Evolutionary conservation across 108 stramenopile genomes (phyloP).

Genomic region (Skeletonema grethae): DNA sequence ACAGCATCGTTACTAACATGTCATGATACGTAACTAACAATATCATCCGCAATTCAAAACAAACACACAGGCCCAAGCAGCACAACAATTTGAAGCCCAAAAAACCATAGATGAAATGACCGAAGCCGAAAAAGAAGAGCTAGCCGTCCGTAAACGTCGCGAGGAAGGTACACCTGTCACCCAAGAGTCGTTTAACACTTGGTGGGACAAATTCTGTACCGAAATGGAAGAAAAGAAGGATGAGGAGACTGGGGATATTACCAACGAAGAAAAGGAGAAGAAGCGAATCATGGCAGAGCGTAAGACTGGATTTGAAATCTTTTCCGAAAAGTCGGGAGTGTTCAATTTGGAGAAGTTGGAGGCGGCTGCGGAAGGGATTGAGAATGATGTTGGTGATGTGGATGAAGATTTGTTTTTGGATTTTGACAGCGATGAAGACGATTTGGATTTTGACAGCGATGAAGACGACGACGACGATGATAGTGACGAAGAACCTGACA

Average conservation of each 20-base stretch:
- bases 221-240: constrained; percentile 65
- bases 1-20: neutral
- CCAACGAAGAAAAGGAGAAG: constrained; percentile 30
- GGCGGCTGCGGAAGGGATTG: constrained; percentile 75
- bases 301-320: constrained; percentile 75
- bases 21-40: neutral
- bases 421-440: constrained; percentile 86
- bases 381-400: constrained; percentile 61
- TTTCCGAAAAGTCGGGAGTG: constrained; percentile 66
- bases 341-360: constrained; percentile 82
- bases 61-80: constrained; percentile 57
- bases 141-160: constrained; percentile 79
- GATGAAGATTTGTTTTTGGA: constrained; percentile 76
- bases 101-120: constrained; percentile 74
- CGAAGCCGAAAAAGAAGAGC: constrained; percentile 80
- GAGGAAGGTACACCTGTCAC: constrained; percentile 86
- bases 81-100: constrained; percentile 80
- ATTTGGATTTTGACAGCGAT: constrained; percentile 70
- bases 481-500: constrained; percentile 62
- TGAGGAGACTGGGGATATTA: constrained; percentile 31
- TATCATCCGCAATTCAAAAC: neutral
- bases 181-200: constrained; percentile 68
- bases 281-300: constrained; percentile 53
- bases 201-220: constrained; percentile 70
- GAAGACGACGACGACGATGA: constrained; percentile 65